Evolutionary conservation across 2,329 filamentous ascomycete genomes (phyloP).

Genomic region (Aspergillus tamarii): DNA sequence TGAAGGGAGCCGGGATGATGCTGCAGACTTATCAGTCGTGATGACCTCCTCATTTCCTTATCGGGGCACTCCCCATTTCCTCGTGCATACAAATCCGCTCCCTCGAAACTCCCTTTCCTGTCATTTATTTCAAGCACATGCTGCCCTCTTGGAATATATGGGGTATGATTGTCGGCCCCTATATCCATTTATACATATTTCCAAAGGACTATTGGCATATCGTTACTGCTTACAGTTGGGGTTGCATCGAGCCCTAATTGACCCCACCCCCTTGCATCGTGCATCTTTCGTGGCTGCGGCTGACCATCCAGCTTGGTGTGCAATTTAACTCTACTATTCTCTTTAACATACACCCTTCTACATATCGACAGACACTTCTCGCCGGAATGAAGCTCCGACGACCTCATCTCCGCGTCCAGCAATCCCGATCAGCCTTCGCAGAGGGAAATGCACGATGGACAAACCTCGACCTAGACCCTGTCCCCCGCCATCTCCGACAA

Average conservation of each 20-base stretch:
- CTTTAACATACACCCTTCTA: background rate
- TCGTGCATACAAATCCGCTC: background rate
- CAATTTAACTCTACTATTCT: background rate
- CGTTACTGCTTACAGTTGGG: background rate
- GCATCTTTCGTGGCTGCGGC: background rate
- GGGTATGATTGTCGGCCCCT: background rate
- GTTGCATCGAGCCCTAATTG: slow-evolving; percentile 1
- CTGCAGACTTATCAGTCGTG: background rate
- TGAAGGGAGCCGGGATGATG: background rate
- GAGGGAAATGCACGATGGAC: slow-evolving; percentile 49
- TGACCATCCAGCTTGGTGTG: background rate
- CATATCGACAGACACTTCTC: background rate
- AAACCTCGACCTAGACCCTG: slow-evolving; percentile 55
- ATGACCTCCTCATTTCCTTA: background rate
- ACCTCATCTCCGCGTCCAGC: slow-evolving; percentile 46
- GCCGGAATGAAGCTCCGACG: background rate
- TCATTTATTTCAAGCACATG: background rate
- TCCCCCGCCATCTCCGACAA: slow-evolving; percentile 47
- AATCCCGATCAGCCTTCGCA: slow-evolving; percentile 51
- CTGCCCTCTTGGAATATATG: background rate
- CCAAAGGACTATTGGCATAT: background rate
- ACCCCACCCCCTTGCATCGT: background rate
- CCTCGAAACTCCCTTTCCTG: background rate
- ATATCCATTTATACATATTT: background rate
- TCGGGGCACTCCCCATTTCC: background rate